These are phyloP conservation scores for Pistacia vera DNA, from an alignment of 345 rosid genomes.

Conservation along the genomic window DNA sequence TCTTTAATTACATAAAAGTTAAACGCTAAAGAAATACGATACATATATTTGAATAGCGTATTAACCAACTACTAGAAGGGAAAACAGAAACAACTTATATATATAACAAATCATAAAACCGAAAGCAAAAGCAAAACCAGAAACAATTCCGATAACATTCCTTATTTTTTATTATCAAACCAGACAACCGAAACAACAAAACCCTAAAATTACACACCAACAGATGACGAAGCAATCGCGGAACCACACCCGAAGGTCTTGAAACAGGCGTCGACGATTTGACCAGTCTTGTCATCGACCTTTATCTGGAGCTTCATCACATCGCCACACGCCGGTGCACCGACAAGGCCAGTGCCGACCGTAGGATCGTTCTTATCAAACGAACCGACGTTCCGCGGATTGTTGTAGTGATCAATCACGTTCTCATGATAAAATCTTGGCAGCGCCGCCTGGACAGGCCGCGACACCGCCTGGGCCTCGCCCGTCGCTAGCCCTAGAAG, in stretches of 20 bases:
- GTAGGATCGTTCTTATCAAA: constrained; percentile 88
- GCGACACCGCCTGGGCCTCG: constrained; percentile 26
- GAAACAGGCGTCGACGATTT: constrained; percentile 88
- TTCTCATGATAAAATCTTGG: constrained; percentile 75
- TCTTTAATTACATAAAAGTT: no score
- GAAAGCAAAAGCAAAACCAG: no score
- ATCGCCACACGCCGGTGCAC: constrained; percentile 98
- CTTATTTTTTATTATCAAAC: not conserved
- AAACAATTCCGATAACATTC: not conserved
- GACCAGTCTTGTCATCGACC: constrained; percentile 76
- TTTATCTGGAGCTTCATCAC: constrained; percentile 98
- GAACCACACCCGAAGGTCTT: constrained; percentile 99
- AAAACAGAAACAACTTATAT: no score
- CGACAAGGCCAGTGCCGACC: constrained; percentile 93
- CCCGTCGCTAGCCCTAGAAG: constrained; percentile 38
- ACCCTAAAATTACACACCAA: constrained; percentile 49
- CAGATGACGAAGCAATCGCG: constrained; percentile 96
- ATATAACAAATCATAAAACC: no score
- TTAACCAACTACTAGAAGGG: not conserved
- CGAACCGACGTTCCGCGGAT: constrained; percentile 94
- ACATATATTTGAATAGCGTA: no score
- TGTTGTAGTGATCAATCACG: constrained; percentile 94
- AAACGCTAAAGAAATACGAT: no score
- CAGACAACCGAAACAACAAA: not conserved
- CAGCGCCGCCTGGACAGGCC: constrained; percentile 30